Evolutionary conservation across 2,329 filamentous ascomycete species (phyloP), one percentile per base, ranked within the genome.

Genomic region (Colletotrichum sp.): DNA sequence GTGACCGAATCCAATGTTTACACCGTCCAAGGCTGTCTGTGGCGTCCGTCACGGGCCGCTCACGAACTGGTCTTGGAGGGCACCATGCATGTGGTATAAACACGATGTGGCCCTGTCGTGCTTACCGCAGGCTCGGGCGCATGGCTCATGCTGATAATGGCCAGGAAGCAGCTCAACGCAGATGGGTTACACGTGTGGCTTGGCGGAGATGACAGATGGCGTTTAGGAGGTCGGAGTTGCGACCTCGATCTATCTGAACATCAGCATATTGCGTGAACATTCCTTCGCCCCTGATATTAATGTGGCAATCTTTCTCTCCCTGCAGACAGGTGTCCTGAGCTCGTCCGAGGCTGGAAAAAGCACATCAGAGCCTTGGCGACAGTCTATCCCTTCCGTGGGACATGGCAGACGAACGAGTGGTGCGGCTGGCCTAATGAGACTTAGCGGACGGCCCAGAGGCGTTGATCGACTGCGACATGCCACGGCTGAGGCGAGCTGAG

Each of bases 1-100:
- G 8, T 27, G 18, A 15, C 36, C 28, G 36, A 55, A 43, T 73
- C 22, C 27, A n/a, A 58, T 58, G 62, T 68, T 68, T 32, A 34
- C 22, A 36, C n/a, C 32, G 43, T 68, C 12, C 8, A 48, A 68
- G 65, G 10, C 39, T 52, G 39, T 34, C 36, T 62, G 70, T 73
- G 74, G 74, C 74, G 70, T 62, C 48, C 62, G 69, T 60, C 60
- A 52, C 61, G 52, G 61, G 61, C 72, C 61, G 69, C 62, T 75
- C 43, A 61, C 25, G 39, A 48, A 66, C 55, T 67, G 30, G 61
- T 55, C 56, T 48, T 36, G 67, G 18, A 61, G 48, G 27, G 39
- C 22, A 25, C 22, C 55, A 12, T 52, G 43, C 43, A 52, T 52
- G 43, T 52, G n/a, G 43, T 52, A 8, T 34, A 22, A 60, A 60